Base-by-base conservation (phyloP, 495 filamentous ascomycete species). In the Xylaria grammica region DNA sequence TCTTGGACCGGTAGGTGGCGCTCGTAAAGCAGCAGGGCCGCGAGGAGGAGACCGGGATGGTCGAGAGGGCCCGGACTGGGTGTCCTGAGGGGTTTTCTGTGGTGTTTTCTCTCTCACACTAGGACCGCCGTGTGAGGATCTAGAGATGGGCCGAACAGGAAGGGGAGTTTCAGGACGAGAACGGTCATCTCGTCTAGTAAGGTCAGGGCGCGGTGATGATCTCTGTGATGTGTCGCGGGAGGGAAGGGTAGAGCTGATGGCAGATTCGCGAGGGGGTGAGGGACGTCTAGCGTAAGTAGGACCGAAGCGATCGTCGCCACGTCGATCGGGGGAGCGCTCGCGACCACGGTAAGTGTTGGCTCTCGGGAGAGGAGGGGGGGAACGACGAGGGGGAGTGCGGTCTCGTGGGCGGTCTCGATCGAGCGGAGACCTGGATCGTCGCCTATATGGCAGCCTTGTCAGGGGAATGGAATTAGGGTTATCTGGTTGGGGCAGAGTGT, bases 391-490 rank as follows among this genome's bases (percentile, higher is more conserved):
- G 2, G 79, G 79, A 9, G 78, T 72, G 30, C 79, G 74, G 6
- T 78, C 76, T 51, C 74, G 68, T 10, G 52, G 60, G 46, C 80
- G 76, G 51, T 83, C 81, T 70, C 79, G 74, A 19, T 79, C 73
- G 52, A 74, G 75, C 0, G 81, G 80, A 26, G 80, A 82, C 36
- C 80, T 78, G n/a, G 80, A 82, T 67, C 81, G 73, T 59, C 79
- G 72, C 68, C 78, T 81, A 66, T 56, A 55, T 29, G 62, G 57
- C 65, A 67, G 52, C 67, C 17, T 65, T 63, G 64, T 69, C 68
- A 72, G 67, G 69, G 69, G 69, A 19, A 69, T 67, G 59, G 10
- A 30, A 49, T 74, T 72, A 52, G 65, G 67, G 34, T 66, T 69
- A 55, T 61, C 40, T 59, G 45, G 42, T 19, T 64, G 65, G 63